Conservation (phyloP, 2,329 filamentous ascomycete genomes). For the Lecanicillium sp. region DNA sequence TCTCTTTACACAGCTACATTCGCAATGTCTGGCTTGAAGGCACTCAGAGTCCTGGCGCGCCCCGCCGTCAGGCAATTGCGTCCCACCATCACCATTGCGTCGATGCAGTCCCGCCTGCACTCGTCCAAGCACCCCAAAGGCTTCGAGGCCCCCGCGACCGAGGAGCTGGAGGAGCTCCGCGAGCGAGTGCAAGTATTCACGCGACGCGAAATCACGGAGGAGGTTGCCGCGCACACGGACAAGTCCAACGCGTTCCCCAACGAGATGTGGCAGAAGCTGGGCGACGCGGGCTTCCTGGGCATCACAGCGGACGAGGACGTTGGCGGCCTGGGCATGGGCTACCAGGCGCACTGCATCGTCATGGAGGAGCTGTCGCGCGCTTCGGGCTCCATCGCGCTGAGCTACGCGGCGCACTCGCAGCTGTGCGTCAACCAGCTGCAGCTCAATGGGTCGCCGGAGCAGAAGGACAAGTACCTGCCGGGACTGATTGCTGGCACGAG, state of each 20-base stretch:
- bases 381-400: slow-evolving; percentile 76
- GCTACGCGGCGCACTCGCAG: slow-evolving; percentile 93
- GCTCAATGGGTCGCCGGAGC: slow-evolving; percentile 73
- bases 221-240: slow-evolving; percentile 78
- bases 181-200: slow-evolving; percentile 86
- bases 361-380: slow-evolving; percentile 93
- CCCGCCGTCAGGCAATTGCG: slow-evolving; percentile 19
- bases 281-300: slow-evolving; percentile 84
- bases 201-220: slow-evolving; percentile 77
- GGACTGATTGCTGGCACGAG: slow-evolving; percentile 73
- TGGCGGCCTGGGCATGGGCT: slow-evolving; percentile 85
- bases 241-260: slow-evolving; percentile 79
- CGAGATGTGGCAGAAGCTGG: slow-evolving; percentile 90
- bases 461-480: slow-evolving; percentile 77
- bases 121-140: slow-evolving; percentile 58
- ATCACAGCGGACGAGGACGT: slow-evolving; percentile 91
- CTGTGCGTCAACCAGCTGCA: slow-evolving; percentile 95
- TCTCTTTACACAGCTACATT: background rate
- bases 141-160: slow-evolving; percentile 61
- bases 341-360: slow-evolving; percentile 92
- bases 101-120: slow-evolving; percentile 33
- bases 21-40: slow-evolving; percentile 17
- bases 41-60: slow-evolving; percentile 27
- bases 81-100: slow-evolving; percentile 27
- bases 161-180: slow-evolving; percentile 74